phyloP scores from a whole-genome alignment of 176 grass and related monocot species.

The Musa beccarii region DNA sequence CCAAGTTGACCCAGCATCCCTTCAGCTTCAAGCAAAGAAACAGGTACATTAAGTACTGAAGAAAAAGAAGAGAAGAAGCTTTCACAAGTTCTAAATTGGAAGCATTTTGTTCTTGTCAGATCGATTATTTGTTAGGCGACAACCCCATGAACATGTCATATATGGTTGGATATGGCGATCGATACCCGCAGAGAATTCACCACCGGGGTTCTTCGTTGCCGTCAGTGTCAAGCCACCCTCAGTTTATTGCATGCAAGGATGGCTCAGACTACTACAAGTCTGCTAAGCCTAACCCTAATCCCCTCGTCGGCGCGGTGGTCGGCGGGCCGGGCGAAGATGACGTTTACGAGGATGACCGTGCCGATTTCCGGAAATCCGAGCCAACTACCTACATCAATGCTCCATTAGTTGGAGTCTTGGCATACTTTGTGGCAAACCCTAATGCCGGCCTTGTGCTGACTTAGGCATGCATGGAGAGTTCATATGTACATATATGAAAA shows the following conservation, averaged over 20 bases:
- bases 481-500: not conserved
- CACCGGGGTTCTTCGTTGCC: conserved; percentile 79
- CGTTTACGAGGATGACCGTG: conserved; percentile 58
- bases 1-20: conserved; percentile 46
- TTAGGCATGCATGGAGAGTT: not conserved
- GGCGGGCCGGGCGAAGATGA: conserved; percentile 89
- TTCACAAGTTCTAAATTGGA: no score
- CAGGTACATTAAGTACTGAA: conserved; percentile 28
- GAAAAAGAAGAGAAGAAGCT: no score
- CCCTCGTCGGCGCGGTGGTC: conserved; percentile 57
- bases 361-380: conserved; percentile 75
- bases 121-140: conserved; percentile 78
- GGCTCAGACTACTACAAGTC: conserved; percentile 65
- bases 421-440: conserved; percentile 63
- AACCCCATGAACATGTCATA: conserved; percentile 95
- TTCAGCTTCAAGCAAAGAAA: conserved; percentile 56
- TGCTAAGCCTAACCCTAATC: conserved; percentile 51
- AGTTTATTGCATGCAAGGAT: conserved; percentile 57
- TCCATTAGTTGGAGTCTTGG: conserved; percentile 70
- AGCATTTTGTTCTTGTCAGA: conserved; percentile 14
- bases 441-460: not conserved
- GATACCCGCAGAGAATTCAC: conserved; percentile 72
- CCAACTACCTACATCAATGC: conserved; percentile 97
- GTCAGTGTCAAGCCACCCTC: conserved; percentile 51
- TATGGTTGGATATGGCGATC: conserved; percentile 77